These are phyloP conservation scores for Gynostemma pentaphyllum DNA, from an alignment of 306 rosid species.

Conservation along the genomic window DNA sequence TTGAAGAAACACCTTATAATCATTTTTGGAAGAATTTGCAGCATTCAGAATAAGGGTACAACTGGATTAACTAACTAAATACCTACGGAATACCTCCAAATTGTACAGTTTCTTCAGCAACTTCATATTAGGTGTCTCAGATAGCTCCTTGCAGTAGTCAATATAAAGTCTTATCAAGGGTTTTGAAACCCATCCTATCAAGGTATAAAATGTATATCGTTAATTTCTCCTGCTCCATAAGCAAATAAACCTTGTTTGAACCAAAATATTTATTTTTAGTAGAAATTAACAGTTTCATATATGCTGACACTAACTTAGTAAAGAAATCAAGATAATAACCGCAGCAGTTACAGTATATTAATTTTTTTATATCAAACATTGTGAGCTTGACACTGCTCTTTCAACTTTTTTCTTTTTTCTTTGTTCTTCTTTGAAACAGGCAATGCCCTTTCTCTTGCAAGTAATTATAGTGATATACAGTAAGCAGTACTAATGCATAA, in stretches of 20 bases:
- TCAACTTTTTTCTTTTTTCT: no score
- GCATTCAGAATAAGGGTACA: slow-evolving; percentile 7
- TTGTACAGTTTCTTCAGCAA: slow-evolving; percentile 75
- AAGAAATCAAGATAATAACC: neutral
- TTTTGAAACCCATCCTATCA: slow-evolving; percentile 75
- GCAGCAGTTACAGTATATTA: neutral
- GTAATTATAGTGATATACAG: neutral
- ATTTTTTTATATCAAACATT: no score
- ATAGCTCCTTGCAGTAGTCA: slow-evolving; percentile 59
- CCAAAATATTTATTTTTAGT: neutral
- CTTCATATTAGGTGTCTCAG: slow-evolving; percentile 61
- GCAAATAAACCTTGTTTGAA: neutral
- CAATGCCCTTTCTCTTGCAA: neutral
- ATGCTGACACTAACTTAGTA: neutral
- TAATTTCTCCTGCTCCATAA: neutral
- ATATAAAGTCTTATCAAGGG: slow-evolving; percentile 66
- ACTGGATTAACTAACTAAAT: neutral
- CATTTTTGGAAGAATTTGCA: slow-evolving; percentile 5
- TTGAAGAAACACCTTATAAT: neutral
- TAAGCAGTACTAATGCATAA: neutral
- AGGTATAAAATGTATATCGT: slow-evolving; percentile 7
- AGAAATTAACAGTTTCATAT: neutral
- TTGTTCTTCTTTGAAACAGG: neutral
- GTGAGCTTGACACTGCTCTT: no score
- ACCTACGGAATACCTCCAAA: slow-evolving; percentile 47